phyloP scores from a whole-genome alignment of 768 basidiomycete genomes.

The Russula dissimulans region DNA sequence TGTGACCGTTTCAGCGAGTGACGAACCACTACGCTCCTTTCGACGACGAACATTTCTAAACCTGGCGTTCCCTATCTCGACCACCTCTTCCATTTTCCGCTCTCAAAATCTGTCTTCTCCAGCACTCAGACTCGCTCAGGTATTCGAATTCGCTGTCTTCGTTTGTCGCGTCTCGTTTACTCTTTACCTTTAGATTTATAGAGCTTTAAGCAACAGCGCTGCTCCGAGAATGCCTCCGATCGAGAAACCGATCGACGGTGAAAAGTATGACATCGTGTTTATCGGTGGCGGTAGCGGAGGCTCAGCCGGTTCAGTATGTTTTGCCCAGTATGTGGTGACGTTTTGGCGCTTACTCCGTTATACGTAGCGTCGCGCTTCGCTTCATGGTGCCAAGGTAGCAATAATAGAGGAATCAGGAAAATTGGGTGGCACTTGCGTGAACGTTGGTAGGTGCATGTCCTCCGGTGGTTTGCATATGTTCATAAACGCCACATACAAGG shows the following conservation, averaged over 20 bases:
- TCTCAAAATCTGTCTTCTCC: slow-evolving; percentile 4
- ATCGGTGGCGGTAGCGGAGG: slow-evolving; percentile 95
- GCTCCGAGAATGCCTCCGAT: slow-evolving; percentile 62
- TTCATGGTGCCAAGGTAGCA: slow-evolving; percentile 89
- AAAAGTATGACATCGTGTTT: slow-evolving; percentile 76
- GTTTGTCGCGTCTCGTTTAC: not conserved
- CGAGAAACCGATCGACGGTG: slow-evolving; percentile 44
- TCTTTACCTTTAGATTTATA: slow-evolving; percentile 32
- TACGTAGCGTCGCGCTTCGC: slow-evolving; percentile 75
- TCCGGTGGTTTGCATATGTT: not conserved
- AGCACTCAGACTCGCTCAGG: slow-evolving; percentile 10
- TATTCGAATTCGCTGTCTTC: not conserved
- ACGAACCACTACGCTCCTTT: too few relatives aligned
- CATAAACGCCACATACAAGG: slow-evolving; percentile 34
- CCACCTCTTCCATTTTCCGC: not conserved
- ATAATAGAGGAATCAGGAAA: slow-evolving; percentile 67
- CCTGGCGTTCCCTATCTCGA: slow-evolving; percentile 2
- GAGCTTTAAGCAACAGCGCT: slow-evolving; percentile 34
- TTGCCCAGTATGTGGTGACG: not conserved
- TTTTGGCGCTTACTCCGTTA: not conserved
- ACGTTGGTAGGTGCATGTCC: slow-evolving; percentile 63
- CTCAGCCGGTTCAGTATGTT: slow-evolving; percentile 71
- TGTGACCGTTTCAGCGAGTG: too few relatives aligned
- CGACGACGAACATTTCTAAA: not conserved
- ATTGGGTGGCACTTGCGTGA: slow-evolving; percentile 95